Evolutionary conservation across 1,284 basidiomycete genomes (phyloP).

Genomic region (Trichosporon asahii): DNA sequence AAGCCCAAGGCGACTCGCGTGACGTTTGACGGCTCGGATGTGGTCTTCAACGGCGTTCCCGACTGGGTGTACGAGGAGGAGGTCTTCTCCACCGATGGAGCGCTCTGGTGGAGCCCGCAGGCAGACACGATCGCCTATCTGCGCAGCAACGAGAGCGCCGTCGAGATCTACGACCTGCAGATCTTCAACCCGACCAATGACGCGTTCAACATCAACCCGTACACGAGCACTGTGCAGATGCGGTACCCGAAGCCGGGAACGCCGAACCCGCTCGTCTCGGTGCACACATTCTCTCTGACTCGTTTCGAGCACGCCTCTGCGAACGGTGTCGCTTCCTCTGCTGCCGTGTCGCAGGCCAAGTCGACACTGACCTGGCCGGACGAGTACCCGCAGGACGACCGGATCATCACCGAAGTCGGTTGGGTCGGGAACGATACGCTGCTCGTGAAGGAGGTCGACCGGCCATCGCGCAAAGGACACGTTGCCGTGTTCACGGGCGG

Average conservation of each 20-base stretch:
- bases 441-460: constrained; percentile 79
- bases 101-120: constrained; percentile 89
- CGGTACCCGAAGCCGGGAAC: constrained; percentile 70
- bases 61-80: constrained; percentile 99
- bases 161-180: constrained; percentile 80
- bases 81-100: constrained; percentile 66
- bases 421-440: constrained; percentile 79
- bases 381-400: constrained; percentile 61
- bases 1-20: constrained; percentile 59
- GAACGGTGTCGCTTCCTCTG: constrained; percentile 5
- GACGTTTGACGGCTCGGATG: constrained; percentile 74
- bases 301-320: not conserved
- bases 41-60: constrained; percentile 88
- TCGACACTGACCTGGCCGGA: constrained; percentile 65
- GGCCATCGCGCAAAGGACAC: constrained; percentile 71
- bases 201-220: constrained; percentile 67
- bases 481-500: constrained; percentile 68
- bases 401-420: constrained; percentile 73
- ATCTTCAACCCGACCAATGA: constrained; percentile 81
- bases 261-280: constrained; percentile 77
- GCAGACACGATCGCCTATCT: constrained; percentile 78
- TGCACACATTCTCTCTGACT: constrained; percentile 75
- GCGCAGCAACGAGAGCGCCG: constrained; percentile 78
- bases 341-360: constrained; percentile 42
- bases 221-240: constrained; percentile 73